Evolutionary conservation across 2,329 filamentous ascomycete species (phyloP), one percentile per base, ranked within the genome.

Genomic region (Neonectria coccinea): DNA sequence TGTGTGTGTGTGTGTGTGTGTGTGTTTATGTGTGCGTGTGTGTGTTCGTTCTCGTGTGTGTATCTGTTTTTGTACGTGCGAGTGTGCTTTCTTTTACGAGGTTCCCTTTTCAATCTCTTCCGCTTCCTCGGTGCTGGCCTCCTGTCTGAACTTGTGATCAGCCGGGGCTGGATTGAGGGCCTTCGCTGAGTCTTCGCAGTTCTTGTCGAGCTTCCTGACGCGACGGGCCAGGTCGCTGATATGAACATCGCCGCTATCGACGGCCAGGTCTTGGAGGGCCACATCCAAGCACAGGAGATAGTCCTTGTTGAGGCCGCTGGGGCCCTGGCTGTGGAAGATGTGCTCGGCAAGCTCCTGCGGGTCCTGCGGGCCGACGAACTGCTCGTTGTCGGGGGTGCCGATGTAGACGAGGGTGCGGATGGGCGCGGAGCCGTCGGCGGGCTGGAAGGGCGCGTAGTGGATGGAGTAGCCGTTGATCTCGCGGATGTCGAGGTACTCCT

Each of bases 391-490:
- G 0, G 96, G 96, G 2, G 97, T 92, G 22, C 96, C 96, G 75
- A 99, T 98, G 79, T 99, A 99, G 2, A 97, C 93, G 67, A 97
- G 87, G 64, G 86, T 84, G 58, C 76, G 79, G 72, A 88, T 85
- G 20, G 79, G 70, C 4, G 75, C 60, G 14, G 76, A 74, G 27
- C 75, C 75, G 67, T 82, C 78, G 45, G 79, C 76, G n/a, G 79
- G 73, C 73, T 94, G 84, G 78, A 98, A 97, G 0, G 91, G 89
- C 29, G 94, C 93, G 79, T 94, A 93, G 79, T 97, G 94, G 70
- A 97, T 97, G 58, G 90, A 92, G 80, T 99, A 99, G 27, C 96
- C 96, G 81, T 98, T 97, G 76, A 98, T 97, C 80, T 99, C 96
- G 50, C 96, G 91, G 69, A 97, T 95, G 79, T 98, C 94, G 52